phyloP scores from a whole-genome alignment of 805 yeast genomes.

The Spathaspora hagerdaliae region DNA sequence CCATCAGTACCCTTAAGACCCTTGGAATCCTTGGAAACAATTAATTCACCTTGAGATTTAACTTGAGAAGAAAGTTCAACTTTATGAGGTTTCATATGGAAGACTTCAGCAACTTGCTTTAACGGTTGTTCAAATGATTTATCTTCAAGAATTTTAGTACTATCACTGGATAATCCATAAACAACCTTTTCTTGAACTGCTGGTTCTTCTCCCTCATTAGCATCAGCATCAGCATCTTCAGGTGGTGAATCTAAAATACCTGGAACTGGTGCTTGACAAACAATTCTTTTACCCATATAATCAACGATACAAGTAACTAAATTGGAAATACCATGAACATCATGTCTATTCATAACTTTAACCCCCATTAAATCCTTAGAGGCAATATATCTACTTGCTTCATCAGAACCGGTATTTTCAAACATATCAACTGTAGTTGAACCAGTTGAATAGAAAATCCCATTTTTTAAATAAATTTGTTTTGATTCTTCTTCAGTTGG shows the following conservation, averaged over 20 bases:
- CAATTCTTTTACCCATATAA: constrained; percentile 80
- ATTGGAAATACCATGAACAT: constrained; percentile 59
- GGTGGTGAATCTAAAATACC: constrained; percentile 57
- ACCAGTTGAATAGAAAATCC: constrained; percentile 82
- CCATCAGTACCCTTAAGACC: constrained; percentile 85
- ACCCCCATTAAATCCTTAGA: constrained; percentile 76
- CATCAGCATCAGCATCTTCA: constrained; percentile 25
- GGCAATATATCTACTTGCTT: constrained; percentile 78
- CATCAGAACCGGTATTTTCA: constrained; percentile 68
- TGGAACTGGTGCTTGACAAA: constrained; percentile 95
- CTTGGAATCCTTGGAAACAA: constrained; percentile 74
- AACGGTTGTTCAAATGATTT: constrained; percentile 53
- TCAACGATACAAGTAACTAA: constrained; percentile 85
- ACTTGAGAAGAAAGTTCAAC: constrained; percentile 48
- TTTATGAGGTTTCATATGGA: constrained; percentile 72
- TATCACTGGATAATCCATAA: constrained; percentile 73
- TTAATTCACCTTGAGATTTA: constrained; percentile 42
- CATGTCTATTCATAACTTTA: constrained; percentile 62
- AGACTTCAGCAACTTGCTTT: constrained; percentile 60
- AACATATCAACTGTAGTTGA: constrained; percentile 61
- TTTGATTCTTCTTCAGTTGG: constrained; percentile 63
- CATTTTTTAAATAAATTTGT: constrained; percentile 72
- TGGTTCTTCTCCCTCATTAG: constrained; percentile 36
- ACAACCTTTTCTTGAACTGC: constrained; percentile 47
- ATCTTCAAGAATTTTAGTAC: constrained; percentile 45